Percentiles rank a stretch among this genome's conserved stretches.
phyloP scores from a whole-genome alignment of 2,329 filamentous ascomycete species.

The Meredithiella fracta region DNA sequence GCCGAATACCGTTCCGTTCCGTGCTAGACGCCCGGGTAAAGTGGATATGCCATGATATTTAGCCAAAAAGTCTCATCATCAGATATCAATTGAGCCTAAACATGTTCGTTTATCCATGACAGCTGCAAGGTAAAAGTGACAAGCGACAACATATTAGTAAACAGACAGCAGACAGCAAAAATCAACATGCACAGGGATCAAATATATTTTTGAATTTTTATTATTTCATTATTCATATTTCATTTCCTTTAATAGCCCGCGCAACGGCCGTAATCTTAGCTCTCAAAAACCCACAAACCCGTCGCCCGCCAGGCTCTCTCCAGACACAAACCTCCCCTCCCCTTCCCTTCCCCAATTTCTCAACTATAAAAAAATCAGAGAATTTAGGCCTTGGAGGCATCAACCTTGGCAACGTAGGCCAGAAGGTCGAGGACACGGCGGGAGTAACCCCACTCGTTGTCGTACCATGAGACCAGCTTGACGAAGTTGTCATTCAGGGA shows the following conservation, averaged over 20 bases:
- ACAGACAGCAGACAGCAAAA: too few species aligned
- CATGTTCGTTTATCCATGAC: too few species aligned
- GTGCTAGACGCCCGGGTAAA: too few species aligned
- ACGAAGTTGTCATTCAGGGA: constrained; percentile 96
- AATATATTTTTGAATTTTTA: constrained; percentile 2
- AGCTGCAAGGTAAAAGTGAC: too few species aligned
- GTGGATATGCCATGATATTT: too few species aligned
- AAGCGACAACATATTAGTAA: too few species aligned
- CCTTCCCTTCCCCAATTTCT: constrained; percentile 19
- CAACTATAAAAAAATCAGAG: background rate
- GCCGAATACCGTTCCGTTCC: too few species aligned
- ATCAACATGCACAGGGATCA: too few species aligned
- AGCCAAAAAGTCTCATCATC: too few species aligned
- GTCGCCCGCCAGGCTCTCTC: background rate
- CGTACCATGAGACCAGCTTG: constrained; percentile 97
- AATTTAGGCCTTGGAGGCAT: constrained; percentile 31
- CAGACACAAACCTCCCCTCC: background rate
- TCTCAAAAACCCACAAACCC: too few species aligned
- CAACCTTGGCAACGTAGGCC: constrained; percentile 64
- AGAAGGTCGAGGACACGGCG: constrained; percentile 78
- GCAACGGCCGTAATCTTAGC: too few species aligned
- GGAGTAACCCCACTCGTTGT: constrained; percentile 99
- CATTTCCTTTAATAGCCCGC: background rate
- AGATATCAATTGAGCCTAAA: too few species aligned
- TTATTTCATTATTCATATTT: constrained; percentile 13